Evolutionary conservation across 441 rosid genomes (phyloP).

Genomic region (Rhodomyrtus psidioides): DNA sequence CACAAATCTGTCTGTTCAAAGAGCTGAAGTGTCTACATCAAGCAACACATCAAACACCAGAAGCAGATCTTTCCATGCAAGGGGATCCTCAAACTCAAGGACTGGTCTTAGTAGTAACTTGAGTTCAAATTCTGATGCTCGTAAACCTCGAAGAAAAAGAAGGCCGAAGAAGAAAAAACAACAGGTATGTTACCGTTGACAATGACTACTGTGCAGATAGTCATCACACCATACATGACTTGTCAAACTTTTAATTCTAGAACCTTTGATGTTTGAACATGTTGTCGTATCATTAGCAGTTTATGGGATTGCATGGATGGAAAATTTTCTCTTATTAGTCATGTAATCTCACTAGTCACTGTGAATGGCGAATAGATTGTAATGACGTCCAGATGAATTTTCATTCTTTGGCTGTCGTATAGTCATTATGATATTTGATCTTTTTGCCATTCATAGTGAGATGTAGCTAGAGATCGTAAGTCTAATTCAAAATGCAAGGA

Average conservation of each 20-base stretch:
- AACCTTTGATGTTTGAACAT: neutral
- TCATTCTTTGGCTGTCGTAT: neutral
- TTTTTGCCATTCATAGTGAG: neutral
- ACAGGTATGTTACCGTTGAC: conserved; percentile 26
- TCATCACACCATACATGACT: neutral
- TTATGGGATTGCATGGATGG: neutral
- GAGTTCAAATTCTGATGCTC: conserved; percentile 95
- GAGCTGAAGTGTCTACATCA: conserved; percentile 52
- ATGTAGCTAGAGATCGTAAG: neutral
- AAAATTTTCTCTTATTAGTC: neutral
- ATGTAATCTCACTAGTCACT: neutral
- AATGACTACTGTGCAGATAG: neutral
- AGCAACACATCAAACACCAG: conserved; percentile 61
- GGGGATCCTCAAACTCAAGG: conserved; percentile 48
- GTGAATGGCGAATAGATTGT: neutral
- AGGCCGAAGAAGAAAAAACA: conserved; percentile 92
- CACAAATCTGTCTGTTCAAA: conserved; percentile 36
- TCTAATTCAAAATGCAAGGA: neutral
- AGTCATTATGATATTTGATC: neutral
- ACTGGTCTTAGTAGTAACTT: conserved; percentile 82
- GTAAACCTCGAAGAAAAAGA: conserved; percentile 89
- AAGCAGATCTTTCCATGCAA: conserved; percentile 34
- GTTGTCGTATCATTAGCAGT: neutral
- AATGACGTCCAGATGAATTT: neutral
- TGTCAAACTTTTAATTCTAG: neutral